Evolutionary conservation across 345 rosid species (phyloP), one percentile per base, ranked within the genome.

Genomic region (Dovyalis caffra): DNA sequence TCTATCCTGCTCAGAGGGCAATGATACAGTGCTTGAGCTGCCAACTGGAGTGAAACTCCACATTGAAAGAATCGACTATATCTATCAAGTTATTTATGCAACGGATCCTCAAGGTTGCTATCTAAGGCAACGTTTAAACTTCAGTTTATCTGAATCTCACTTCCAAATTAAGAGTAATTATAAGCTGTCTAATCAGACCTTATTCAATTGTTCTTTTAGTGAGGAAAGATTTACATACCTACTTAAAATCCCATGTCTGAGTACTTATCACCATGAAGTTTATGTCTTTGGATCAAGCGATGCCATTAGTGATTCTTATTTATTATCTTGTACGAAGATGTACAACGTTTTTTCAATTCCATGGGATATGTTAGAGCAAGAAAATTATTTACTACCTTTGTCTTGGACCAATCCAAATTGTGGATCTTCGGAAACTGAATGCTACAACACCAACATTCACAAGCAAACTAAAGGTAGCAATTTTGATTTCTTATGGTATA

Each of bases 261-360:
- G 28, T 26, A 8, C 0, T 66, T 56, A 28, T 25, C 47, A 57
- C 35, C 32, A 58, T 35, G 32, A 21, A 31, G 60, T 68, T 21
- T 23, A 67, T 5, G 34, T 6, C 15, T 5, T 38, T 60, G 0
- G 0, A 0, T 0, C 38, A 0, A 8, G 0, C 5, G 0, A 2
- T 38, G 3, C 15, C 1, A 26, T 14, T 0, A 35, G 64, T 60
- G 40, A 43, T 9, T 5, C 14, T 3, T 2, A 9, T 4, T 60
- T 68, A 2, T 7, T 32, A 32, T 57, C 66, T 58, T 75, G 78
- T 60, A 75, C 72, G 47, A 67, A 58, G 78, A 75, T 75, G 72
- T 16, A 31, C 28, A n/a, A 60, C 45, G 18, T 40, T n/a, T 15
- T 12, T 6, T 6, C 28, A 49, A 0, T 68, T 67, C 21, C 72